phyloP scores from a whole-genome alignment of 2,329 filamentous ascomycete genomes.

The Ustulina deusta region DNA sequence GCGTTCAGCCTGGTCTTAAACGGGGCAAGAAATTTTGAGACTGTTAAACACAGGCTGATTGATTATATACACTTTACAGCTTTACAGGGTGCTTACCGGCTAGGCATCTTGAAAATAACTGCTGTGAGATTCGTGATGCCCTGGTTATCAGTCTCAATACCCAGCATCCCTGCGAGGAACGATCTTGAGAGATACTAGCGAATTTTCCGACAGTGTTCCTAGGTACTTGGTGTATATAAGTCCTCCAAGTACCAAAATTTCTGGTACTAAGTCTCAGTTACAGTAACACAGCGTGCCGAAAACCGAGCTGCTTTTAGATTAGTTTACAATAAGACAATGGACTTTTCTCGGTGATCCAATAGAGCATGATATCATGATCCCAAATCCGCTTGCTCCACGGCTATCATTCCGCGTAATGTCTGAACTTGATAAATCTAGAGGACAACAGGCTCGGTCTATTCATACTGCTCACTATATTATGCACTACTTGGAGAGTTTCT shows the following conservation, averaged over 20 bases:
- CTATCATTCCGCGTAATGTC: not conserved
- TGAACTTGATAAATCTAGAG: not conserved
- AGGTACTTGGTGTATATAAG: not conserved
- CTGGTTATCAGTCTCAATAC: not conserved
- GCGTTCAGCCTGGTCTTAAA: slow-evolving; percentile 5
- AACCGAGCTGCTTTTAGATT: not conserved
- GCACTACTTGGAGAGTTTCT: not conserved
- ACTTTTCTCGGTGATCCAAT: not conserved
- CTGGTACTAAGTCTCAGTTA: not conserved
- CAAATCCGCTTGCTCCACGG: not conserved
- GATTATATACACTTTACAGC: not conserved
- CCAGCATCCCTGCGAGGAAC: not conserved
- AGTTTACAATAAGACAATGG: not conserved
- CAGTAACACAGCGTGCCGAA: not conserved
- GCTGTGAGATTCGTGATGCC: not conserved
- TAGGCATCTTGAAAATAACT: not conserved
- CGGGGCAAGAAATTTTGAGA: not conserved
- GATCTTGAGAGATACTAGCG: not conserved
- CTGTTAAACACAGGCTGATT: not conserved
- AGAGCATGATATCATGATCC: not conserved
- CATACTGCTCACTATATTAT: not conserved
- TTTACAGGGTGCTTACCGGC: not conserved
- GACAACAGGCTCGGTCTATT: too few relatives aligned
- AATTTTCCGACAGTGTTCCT: not conserved
- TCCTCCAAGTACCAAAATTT: not conserved